Percentiles rank a stretch among this genome's conserved stretches.
Conservation (phyloP, 495 filamentous ascomycete species). For the Aspergillus affinis region DNA sequence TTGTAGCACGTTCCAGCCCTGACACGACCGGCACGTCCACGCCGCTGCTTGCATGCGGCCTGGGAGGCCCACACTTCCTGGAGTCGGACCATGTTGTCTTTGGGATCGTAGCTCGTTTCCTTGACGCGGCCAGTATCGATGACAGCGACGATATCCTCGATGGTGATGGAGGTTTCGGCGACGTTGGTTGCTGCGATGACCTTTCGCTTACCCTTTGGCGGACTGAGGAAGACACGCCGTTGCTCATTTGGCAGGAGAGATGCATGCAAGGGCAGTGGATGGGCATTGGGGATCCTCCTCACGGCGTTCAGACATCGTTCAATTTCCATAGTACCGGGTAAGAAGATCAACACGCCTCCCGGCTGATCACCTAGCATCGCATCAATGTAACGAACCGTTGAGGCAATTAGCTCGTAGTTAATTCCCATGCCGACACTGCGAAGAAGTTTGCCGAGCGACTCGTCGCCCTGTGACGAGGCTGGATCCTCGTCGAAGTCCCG, state of each 20-base stretch:
- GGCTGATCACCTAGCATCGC: slow-evolving; percentile 62
- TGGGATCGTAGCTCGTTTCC: slow-evolving; percentile 90
- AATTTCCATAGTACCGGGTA: slow-evolving; percentile 86
- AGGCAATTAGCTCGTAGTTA: slow-evolving; percentile 86
- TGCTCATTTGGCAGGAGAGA: slow-evolving; percentile 87
- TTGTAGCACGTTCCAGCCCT: slow-evolving; percentile 92
- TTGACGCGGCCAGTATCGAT: slow-evolving; percentile 95
- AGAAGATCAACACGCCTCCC: slow-evolving; percentile 90
- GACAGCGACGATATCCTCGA: slow-evolving; percentile 94
- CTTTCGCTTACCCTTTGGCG: slow-evolving; percentile 81
- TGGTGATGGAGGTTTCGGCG: slow-evolving; percentile 97
- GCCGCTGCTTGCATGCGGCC: slow-evolving; percentile 94
- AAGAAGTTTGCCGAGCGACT: slow-evolving; percentile 62
- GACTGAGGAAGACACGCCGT: slow-evolving; percentile 73
- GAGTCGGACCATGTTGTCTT: slow-evolving; percentile 90
- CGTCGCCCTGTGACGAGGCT: slow-evolving; percentile 38
- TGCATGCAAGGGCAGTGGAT: slow-evolving; percentile 87
- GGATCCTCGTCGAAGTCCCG: slow-evolving; percentile 35
- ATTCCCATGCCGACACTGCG: slow-evolving; percentile 78
- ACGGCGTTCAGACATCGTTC: slow-evolving; percentile 74
- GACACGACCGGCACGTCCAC: slow-evolving; percentile 91
- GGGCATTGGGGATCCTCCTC: slow-evolving; percentile 63
- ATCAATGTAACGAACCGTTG: slow-evolving; percentile 79
- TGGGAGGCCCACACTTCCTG: slow-evolving; percentile 94
- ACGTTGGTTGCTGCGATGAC: slow-evolving; percentile 94